Evolutionary conservation across 2,329 filamentous ascomycete species (phyloP), one percentile per base, ranked within the genome.

Genomic region (Colletotrichum magnum): DNA sequence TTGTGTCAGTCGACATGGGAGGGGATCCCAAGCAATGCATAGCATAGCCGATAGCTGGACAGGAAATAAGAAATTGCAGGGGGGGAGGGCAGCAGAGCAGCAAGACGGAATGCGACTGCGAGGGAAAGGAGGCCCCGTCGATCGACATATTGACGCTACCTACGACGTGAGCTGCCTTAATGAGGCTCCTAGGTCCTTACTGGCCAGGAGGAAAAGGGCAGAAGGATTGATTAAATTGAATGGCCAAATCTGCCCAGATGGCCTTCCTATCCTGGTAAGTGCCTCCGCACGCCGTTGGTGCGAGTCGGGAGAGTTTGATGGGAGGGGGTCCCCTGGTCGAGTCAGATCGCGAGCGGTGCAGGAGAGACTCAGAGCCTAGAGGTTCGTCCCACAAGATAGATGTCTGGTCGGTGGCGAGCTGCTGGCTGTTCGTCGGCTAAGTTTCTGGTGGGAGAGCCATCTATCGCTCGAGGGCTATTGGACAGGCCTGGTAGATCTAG

Each of bases 231-330:
- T 53, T 50, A 63, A 58, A 28, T 13, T 47, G 41, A 18, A 16
- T 43, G 45, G 53, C 36, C 45, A 50, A 43, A 45, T 60, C 50
- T 43, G 32, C 54, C 32, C 41, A 56, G 62, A 69, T 57, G 56
- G 67, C 67, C 51, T 69, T 59, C 67, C 67, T 66, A 61, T 69
- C 54, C 26, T 18, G 62, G 67, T 39, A 66, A 61, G 45, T 13
- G 51, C 18, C 56, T 69, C 67, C 56, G 67, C 21, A 24, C 52
- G 41, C 60, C 16, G 62, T 69, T 69, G 67, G 62, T 57, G 56
- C 41, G 39, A 50, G 51, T 48, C 16, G 13, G 5, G 45, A 58
- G 9, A 24, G 52, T 6, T 58, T 43, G 51, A 56, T 36, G 43
- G 47, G 26, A 48, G 47, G 51, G 51, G 21, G 5, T 4, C 12